These are phyloP conservation scores for Aurinia saxatilis DNA, from an alignment of 345 rosid species.

Conservation along the genomic window DNA sequence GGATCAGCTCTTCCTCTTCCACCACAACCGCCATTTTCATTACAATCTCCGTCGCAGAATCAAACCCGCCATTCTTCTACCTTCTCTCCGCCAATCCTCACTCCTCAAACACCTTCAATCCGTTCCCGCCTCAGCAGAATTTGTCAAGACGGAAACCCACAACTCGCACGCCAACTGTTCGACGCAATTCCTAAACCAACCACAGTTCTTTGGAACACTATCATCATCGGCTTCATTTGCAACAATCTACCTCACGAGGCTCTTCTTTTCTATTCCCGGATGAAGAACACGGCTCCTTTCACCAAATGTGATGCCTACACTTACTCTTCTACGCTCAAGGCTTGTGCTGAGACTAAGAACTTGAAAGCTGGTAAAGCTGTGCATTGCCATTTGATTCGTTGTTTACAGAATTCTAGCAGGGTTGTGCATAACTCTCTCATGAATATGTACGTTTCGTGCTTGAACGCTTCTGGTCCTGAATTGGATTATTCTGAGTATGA, in stretches of 20 bases:
- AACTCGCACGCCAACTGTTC: constrained; percentile 74
- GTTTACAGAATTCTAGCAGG: constrained; percentile 56
- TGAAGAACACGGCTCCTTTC: constrained; percentile 47
- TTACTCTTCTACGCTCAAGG: constrained; percentile 81
- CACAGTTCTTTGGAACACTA: constrained; percentile 75
- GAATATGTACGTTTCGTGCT: constrained; percentile 69
- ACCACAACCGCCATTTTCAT: constrained; percentile 22
- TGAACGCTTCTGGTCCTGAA: constrained; percentile 26
- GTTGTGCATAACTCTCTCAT: constrained; percentile 70
- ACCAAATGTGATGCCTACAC: constrained; percentile 58
- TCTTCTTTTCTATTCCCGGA: constrained; percentile 55
- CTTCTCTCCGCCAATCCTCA: constrained; percentile 28
- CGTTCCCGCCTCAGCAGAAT: constrained; percentile 72
- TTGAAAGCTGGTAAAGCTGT: constrained; percentile 55
- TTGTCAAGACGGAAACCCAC: constrained; percentile 76
- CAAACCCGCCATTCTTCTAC: constrained; percentile 21
- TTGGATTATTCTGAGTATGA: constrained; percentile 33
- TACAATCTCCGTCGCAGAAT: constrained; percentile 6
- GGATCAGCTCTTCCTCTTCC: constrained; percentile 41
- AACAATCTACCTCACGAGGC: constrained; percentile 70
- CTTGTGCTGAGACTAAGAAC: constrained; percentile 56
- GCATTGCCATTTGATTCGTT: constrained; percentile 74
- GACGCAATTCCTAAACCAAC: constrained; percentile 76
- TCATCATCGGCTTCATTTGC: constrained; percentile 81
- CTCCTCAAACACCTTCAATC: constrained; percentile 55